These are phyloP conservation scores for Triglochin maritima DNA, from an alignment of 106 monocot species.

Conservation along the genomic window DNA sequence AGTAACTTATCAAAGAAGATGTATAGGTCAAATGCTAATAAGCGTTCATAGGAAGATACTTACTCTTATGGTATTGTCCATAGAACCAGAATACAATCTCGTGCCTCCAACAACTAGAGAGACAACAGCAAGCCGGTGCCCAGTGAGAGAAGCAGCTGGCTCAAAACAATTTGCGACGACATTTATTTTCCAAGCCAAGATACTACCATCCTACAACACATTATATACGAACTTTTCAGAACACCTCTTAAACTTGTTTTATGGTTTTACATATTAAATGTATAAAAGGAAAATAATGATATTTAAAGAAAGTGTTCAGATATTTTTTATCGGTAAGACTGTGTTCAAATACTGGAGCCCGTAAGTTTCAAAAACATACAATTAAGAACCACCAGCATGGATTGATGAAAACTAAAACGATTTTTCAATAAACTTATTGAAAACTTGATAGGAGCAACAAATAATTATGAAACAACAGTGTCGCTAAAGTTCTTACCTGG, in stretches of 20 bases:
- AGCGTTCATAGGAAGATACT: constrained; percentile 7
- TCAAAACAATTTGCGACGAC: constrained; percentile 55
- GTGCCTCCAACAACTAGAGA: constrained; percentile 54
- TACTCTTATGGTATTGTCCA: constrained; percentile 72
- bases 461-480: too few relatives aligned
- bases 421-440: too few relatives aligned
- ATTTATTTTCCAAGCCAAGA: constrained; percentile 70
- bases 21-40: neutral
- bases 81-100: constrained; percentile 80
- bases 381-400: too few relatives aligned
- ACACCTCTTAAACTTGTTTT: too few relatives aligned
- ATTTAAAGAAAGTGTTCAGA: too few relatives aligned
- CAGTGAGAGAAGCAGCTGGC: constrained; percentile 69
- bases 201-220: constrained; percentile 53
- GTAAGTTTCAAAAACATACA: neutral
- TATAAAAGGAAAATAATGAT: too few relatives aligned
- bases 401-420: too few relatives aligned
- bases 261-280: too few relatives aligned
- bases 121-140: constrained; percentile 60
- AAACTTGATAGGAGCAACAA: too few relatives aligned
- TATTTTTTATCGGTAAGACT: too few relatives aligned
- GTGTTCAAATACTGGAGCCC: too few relatives aligned
- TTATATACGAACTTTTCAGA: neutral
- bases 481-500: constrained; percentile 29
- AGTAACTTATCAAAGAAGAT: neutral